phyloP scores from a whole-genome alignment of 1,284 basidiomycete species.

The Fomitopsis palustris region DNA sequence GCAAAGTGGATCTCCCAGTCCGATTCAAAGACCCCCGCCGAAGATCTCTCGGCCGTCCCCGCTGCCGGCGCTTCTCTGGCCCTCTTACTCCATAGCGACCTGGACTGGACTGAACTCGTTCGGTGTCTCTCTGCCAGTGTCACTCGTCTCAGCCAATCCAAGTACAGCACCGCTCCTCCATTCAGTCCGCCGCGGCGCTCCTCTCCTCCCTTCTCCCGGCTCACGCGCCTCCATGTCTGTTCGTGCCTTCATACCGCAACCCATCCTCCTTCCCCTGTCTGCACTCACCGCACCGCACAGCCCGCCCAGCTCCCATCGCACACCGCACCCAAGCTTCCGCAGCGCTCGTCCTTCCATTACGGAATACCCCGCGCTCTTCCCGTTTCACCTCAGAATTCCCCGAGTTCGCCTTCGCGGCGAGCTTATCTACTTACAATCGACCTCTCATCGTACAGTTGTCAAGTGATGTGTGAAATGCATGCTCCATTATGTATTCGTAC shows the following conservation, averaged over 20 bases:
- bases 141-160: conserved; percentile 8
- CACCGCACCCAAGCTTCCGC: background rate
- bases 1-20: conserved; percentile 14
- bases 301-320: background rate
- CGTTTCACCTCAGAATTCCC: conserved; percentile 8
- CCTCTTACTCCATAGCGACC: conserved; percentile 11
- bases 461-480: too few species aligned
- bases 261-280: background rate
- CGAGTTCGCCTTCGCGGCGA: background rate
- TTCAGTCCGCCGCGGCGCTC: background rate
- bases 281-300: conserved; percentile 1
- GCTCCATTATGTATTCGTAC: too few species aligned
- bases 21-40: conserved; percentile 16
- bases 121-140: conserved; percentile 2
- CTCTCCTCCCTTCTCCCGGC: conserved; percentile 1
- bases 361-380: background rate
- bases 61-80: conserved; percentile 4
- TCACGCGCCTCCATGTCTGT: background rate
- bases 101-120: conserved; percentile 1
- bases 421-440: conserved; percentile 15
- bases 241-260: conserved; percentile 1
- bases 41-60: conserved; percentile 23
- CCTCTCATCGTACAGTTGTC: background rate
- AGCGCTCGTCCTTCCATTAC: background rate
- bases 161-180: conserved; percentile 3